Conservation (phyloP, 2,329 filamentous ascomycete genomes). For the Lachnellula cervina region DNA sequence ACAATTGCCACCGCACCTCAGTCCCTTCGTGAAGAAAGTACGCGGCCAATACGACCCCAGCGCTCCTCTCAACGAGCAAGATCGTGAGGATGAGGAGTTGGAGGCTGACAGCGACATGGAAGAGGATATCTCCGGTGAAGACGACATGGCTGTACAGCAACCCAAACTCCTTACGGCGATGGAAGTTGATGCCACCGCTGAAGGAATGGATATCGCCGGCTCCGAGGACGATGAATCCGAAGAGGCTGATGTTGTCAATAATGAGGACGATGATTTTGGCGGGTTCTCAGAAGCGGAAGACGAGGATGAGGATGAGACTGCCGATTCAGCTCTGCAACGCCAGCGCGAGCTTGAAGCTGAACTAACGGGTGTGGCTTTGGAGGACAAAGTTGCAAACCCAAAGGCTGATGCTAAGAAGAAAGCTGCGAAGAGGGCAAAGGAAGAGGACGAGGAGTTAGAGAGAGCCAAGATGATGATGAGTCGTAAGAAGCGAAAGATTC, state of each 20-base stretch:
- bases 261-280: slow-evolving; percentile 27
- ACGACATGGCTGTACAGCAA: slow-evolving; percentile 44
- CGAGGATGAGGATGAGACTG: slow-evolving; percentile 56
- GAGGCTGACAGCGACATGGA: slow-evolving; percentile 55
- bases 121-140: slow-evolving; percentile 37
- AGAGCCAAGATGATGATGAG: slow-evolving; percentile 97
- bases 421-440: slow-evolving; percentile 63
- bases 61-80: slow-evolving; percentile 77
- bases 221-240: slow-evolving; percentile 36
- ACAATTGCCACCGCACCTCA: slow-evolving; percentile 86
- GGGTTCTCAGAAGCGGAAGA: slow-evolving; percentile 36
- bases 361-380: slow-evolving; percentile 63
- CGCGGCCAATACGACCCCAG: slow-evolving; percentile 91
- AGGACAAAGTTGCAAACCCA: slow-evolving; percentile 53
- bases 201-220: slow-evolving; percentile 31
- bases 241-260: slow-evolving; percentile 32
- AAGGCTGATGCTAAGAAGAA: slow-evolving; percentile 68
- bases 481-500: slow-evolving; percentile 94
- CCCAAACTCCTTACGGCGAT: slow-evolving; percentile 31
- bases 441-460: slow-evolving; percentile 83
- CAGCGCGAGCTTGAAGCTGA: slow-evolving; percentile 93
- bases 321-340: slow-evolving; percentile 61
- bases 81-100: slow-evolving; percentile 79
- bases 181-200: slow-evolving; percentile 29
- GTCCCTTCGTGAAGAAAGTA: slow-evolving; percentile 86